Evolutionary conservation across 2,329 filamentous ascomycete genomes (phyloP).

Genomic region (Fusarium sp.): DNA sequence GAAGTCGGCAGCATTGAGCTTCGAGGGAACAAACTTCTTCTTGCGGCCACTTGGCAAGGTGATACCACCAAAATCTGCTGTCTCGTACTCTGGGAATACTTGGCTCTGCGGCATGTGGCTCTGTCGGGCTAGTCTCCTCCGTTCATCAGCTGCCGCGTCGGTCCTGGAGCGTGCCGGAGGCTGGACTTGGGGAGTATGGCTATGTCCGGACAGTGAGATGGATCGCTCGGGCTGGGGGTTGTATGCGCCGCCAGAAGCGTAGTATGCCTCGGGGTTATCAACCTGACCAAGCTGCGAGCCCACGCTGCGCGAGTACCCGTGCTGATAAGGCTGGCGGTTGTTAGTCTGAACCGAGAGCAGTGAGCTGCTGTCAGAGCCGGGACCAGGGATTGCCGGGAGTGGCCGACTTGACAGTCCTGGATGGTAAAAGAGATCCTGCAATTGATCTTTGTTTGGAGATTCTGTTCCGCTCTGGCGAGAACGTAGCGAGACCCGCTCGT

Average conservation of each 20-base stretch:
- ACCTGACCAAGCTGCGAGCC: conserved; percentile 55
- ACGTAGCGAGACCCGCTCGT: conserved; percentile 74
- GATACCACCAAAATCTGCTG: conserved; percentile 79
- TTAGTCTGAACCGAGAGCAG: conserved; percentile 58
- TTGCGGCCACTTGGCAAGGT: conserved; percentile 82
- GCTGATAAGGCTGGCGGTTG: conserved; percentile 58
- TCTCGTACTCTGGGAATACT: conserved; percentile 67
- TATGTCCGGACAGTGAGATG: conserved; percentile 85
- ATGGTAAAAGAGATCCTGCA: conserved; percentile 93
- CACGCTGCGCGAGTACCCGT: conserved; percentile 59
- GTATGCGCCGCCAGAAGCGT: conserved; percentile 50
- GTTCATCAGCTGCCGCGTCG: conserved; percentile 85
- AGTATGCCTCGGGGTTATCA: conserved; percentile 63
- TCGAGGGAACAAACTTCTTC: conserved; percentile 86
- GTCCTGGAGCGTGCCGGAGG: conserved; percentile 93
- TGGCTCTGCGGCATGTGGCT: conserved; percentile 62
- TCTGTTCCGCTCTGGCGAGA: conserved; percentile 70
- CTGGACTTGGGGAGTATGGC: conserved; percentile 80
- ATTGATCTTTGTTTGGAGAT: conserved; percentile 76
- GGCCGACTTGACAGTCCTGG: conserved; percentile 77
- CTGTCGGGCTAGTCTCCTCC: conserved; percentile 64
- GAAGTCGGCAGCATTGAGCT: conserved; percentile 83
- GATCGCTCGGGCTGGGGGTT: conserved; percentile 71
- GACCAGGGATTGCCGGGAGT: conserved; percentile 70
- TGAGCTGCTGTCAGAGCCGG: conserved; percentile 70